Evolutionary conservation across 805 yeast genomes (phyloP), one percentile per base, ranked within the genome.

Genomic region (Kodamaea jinghongensis): DNA sequence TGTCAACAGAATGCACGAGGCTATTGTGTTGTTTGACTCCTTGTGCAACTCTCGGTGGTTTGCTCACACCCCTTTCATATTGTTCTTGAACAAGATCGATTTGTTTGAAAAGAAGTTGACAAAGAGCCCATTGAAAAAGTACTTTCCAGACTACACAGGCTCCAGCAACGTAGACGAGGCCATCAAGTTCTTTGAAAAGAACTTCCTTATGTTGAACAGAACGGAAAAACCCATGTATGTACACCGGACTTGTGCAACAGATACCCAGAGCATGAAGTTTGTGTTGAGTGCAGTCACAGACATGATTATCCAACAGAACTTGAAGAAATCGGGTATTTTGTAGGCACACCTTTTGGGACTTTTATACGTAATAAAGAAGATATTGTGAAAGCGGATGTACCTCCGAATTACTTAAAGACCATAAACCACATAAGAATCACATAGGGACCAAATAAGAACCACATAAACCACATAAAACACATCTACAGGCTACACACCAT

Each of bases 181-280:
- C 3, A 56, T 81, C 14, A 73, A 74, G 48, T 89, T 78, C 55
- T 84, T 91, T 55, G 95, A 86, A 54, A 66, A 68, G 30, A 63
- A 78, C 36, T 86, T 89, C 50, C 54, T 83, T 42, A 68, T 76
- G 39, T 59, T 86, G 44, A 87, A 89, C 58, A 67, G 77, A 45
- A 75, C 79, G 23, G 73, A 78, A 34, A 78, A 81, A 47, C 91
- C 89, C n/a, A 76, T 93, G 23, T 93, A 93, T 57, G 84, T 87
- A 15, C 96, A 89, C 64, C 70, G 89, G 48, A 93, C 99, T 1
- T 89, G 97, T 65, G 99, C 99, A 0, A 93, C 99, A 0, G 98
- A 93, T 59, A 78, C 95, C 0, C 71, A 78, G 40, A 78, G 89
- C 20, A 93, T 93, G 96, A 76, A 78, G 54, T 91, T 90, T 55